These are phyloP conservation scores for Trichosporon ovoides DNA, from an alignment of 1,284 basidiomycete genomes.

Conservation along the genomic window DNA sequence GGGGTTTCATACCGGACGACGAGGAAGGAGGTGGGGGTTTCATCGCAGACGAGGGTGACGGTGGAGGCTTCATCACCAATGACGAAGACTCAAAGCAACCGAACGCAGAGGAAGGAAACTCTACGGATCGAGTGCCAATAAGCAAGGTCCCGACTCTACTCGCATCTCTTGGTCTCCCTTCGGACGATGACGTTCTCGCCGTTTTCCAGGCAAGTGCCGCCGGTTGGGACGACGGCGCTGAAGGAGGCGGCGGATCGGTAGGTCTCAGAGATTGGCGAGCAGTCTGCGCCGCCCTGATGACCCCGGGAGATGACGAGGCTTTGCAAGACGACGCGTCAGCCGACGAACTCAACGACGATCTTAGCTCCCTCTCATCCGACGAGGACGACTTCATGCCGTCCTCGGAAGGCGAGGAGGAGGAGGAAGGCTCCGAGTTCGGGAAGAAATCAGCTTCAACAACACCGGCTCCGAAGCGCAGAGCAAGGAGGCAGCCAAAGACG, in stretches of 20 bases:
- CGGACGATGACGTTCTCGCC: slow-evolving; percentile 45
- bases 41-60: too few species aligned
- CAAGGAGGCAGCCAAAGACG: slow-evolving; percentile 1
- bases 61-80: slow-evolving; percentile 28
- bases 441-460: neutral
- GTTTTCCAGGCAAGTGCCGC: slow-evolving; percentile 42
- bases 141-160: slow-evolving; percentile 35
- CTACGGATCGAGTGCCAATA: slow-evolving; percentile 29
- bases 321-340: slow-evolving; percentile 18
- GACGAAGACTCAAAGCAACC: too few species aligned
- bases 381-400: slow-evolving; percentile 28
- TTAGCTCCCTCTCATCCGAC: slow-evolving; percentile 9
- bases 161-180: slow-evolving; percentile 34
- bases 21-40: too few species aligned
- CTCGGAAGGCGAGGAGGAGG: slow-evolving; percentile 17
- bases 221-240: slow-evolving; percentile 35
- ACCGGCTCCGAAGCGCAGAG: neutral
- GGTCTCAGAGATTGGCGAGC: slow-evolving; percentile 36
- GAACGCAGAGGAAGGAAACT: too few species aligned
- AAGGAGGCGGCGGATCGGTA: slow-evolving; percentile 22
- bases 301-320: slow-evolving; percentile 23
- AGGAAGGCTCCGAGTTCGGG: slow-evolving; percentile 15
- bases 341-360: slow-evolving; percentile 9
- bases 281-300: slow-evolving; percentile 47
- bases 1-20: slow-evolving; percentile 23